Evolutionary conservation across 2,329 filamentous ascomycete genomes (phyloP).

Genomic region (Trichoderma atrobrunneum): DNA sequence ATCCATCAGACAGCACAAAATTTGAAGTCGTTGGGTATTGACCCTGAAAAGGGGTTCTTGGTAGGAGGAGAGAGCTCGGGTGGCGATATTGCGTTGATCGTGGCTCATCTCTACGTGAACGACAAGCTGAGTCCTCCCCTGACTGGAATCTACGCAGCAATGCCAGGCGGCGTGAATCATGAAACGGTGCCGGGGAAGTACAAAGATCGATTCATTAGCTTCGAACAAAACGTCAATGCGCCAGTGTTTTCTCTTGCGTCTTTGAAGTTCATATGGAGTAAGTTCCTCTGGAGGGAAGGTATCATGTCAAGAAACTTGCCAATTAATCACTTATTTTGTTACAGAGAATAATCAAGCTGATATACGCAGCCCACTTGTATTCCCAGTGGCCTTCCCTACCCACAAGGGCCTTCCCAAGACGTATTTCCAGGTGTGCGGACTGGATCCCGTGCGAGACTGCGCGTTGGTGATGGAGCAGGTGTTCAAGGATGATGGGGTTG

Average conservation of each 20-base stretch:
- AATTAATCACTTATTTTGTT: not conserved
- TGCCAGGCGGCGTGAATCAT: slow-evolving; percentile 24
- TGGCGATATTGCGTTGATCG: slow-evolving; percentile 28
- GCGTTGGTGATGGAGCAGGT: slow-evolving; percentile 31
- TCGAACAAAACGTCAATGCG: slow-evolving; percentile 27
- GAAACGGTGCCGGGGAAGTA: slow-evolving; percentile 30
- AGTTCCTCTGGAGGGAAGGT: not conserved
- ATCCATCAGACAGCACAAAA: slow-evolving; percentile 19
- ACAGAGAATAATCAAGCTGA: slow-evolving; percentile 30
- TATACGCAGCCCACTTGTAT: slow-evolving; percentile 26
- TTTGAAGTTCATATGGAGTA: slow-evolving; percentile 27
- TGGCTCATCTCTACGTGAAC: slow-evolving; percentile 26
- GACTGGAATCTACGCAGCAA: slow-evolving; percentile 29
- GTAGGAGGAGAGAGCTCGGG: slow-evolving; percentile 31
- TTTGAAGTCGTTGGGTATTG: slow-evolving; percentile 24
- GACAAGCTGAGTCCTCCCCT: slow-evolving; percentile 24
- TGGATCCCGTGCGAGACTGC: slow-evolving; percentile 32
- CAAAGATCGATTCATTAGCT: slow-evolving; percentile 29
- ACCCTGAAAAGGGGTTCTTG: slow-evolving; percentile 27
- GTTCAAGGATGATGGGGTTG: slow-evolving; percentile 28
- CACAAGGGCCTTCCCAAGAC: slow-evolving; percentile 30
- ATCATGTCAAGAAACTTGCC: not conserved
- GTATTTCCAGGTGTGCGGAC: slow-evolving; percentile 33
- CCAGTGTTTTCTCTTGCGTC: slow-evolving; percentile 27
- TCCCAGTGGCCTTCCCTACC: slow-evolving; percentile 26